Conservation (phyloP, 208 protist genomes). For the Porcisia deanei region DNA sequence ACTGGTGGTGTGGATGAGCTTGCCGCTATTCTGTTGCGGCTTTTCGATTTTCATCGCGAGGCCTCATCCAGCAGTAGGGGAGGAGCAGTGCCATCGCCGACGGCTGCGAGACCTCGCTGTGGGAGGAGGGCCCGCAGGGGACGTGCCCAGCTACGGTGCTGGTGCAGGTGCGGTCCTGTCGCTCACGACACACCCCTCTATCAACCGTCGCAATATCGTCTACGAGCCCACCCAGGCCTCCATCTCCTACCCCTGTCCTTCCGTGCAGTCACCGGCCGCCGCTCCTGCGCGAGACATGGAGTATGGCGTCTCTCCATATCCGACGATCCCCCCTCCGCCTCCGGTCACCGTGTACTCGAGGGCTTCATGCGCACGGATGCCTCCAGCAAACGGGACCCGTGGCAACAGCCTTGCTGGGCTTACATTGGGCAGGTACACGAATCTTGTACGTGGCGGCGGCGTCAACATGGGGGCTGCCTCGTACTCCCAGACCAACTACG, state of each 20-base stretch:
- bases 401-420: not conserved
- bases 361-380: not conserved
- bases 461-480: not conserved
- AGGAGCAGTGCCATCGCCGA: not conserved
- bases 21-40: slow-evolving; percentile 45
- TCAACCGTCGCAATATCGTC: not conserved
- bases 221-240: not conserved
- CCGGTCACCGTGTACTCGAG: slow-evolving; percentile 1
- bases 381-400: not conserved
- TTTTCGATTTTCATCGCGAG: slow-evolving; percentile 19
- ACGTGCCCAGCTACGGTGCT: not conserved
- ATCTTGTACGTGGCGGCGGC: slow-evolving; percentile 4
- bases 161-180: not conserved
- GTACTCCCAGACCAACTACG: not conserved
- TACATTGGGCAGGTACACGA: slow-evolving; percentile 10
- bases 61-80: not conserved
- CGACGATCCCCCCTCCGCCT: not conserved
- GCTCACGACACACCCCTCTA: not conserved
- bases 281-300: not conserved
- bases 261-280: not conserved
- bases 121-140: not conserved
- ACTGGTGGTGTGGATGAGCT: slow-evolving; percentile 53
- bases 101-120: not conserved
- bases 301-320: not conserved
- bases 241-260: not conserved